Base-by-base conservation (phyloP, 306 rosid genomes). In the Cajanus cajan region DNA sequence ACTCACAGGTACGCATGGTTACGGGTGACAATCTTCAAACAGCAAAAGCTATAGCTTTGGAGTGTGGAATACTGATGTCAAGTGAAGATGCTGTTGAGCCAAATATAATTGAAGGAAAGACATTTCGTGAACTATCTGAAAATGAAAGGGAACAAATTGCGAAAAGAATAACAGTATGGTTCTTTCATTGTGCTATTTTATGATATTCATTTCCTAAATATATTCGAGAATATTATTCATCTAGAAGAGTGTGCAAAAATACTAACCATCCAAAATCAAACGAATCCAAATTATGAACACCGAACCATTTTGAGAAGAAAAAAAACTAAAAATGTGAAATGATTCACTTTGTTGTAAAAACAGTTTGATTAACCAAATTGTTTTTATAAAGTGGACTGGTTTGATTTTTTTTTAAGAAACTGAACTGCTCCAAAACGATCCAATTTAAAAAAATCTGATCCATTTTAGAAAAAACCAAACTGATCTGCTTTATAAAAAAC, bases 1-100 rank as follows among this genome's bases (percentile, higher is more conserved):
- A 65, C 65, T 78, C 82, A 37, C 82, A 94, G 98, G 98, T 94
- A 31, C 92, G 98, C 72, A 94, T 94, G 98, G 97, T 94, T 78
- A 94, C 98, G 0, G 98, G 97, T 48, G 98, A 94, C 85, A 94
- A 94, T 86, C 86, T 94, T 76, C 97, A 91, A 76, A 94, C 97
- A 24, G 98, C 97, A 48, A 94, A 88, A 86, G 98, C 98, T 71
- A 94, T 92, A 41, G 96, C 98, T 50, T 65, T 94, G 77, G 98
- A 94, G 86, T 94, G 98, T 89, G 98, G 97, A 74, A 94, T 94
- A 83, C 90, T 94, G 33, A 13, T 65, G 76, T 84, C 95, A 50
- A 63, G 0, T 58, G 92, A 88, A 71, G 98, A 88, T 58, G 92
- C 90, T 62, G 74, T 83, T 16, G 97, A 94, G 75, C 98, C 95